Conservation (phyloP, 805 yeast genomes). For the Starmera dryadoides region DNA sequence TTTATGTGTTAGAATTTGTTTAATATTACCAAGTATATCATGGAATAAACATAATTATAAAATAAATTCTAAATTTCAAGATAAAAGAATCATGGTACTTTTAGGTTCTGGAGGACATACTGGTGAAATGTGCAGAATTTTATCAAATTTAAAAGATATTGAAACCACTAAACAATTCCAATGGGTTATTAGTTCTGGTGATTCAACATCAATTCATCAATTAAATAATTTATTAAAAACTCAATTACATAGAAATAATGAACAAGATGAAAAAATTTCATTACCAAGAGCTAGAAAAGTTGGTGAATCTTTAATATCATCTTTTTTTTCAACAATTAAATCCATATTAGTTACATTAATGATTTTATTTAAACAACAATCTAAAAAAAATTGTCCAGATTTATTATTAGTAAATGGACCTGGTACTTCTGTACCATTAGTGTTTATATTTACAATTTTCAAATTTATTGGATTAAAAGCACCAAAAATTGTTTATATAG, state of each 20-base stretch:
- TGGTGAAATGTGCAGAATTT: constrained; percentile 83
- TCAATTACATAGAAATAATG: constrained; percentile 10
- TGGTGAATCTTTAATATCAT: constrained; percentile 43
- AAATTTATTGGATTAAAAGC: constrained; percentile 38
- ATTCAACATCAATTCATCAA: constrained; percentile 37
- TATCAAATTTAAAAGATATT: constrained; percentile 27
- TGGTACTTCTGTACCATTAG: constrained; percentile 70
- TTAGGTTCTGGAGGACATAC: constrained; percentile 97
- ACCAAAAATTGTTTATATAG: constrained; percentile 70
- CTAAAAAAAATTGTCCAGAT: no score
- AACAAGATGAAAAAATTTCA: constrained; percentile 14
- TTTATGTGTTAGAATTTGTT: no score
- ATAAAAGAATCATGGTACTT: constrained; percentile 25
- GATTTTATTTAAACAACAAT: constrained; percentile 19
- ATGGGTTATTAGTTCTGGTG: constrained; percentile 42
- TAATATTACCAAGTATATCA: no score
- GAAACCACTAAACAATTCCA: constrained; percentile 7
- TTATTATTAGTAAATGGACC: constrained; percentile 68
- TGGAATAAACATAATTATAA: no score
- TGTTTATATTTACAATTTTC: constrained; percentile 45
- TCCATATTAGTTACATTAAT: constrained; percentile 26
- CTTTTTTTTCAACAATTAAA: constrained; percentile 36
- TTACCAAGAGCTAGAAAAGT: constrained; percentile 56
- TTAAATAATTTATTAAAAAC: constrained; percentile 9
- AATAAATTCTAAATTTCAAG: background rate